Percentiles rank a stretch among this genome's conserved stretches.
phyloP scores from a whole-genome alignment of 2,329 filamentous ascomycete genomes.

The Penicillium sp. region DNA sequence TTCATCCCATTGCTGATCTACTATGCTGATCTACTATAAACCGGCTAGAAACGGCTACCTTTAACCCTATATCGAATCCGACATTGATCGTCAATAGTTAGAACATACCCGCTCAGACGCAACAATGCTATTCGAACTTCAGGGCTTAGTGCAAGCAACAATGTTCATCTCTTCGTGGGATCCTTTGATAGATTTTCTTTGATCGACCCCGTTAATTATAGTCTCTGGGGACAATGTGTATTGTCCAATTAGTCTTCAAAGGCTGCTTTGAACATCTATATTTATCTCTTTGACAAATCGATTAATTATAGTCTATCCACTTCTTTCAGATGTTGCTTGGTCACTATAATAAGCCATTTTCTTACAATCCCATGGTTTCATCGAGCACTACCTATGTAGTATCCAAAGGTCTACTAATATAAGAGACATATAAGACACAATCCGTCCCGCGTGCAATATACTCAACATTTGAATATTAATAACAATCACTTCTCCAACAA shows the following conservation, averaged over 20 bases:
- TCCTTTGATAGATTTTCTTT: not conserved
- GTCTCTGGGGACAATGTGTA: not conserved
- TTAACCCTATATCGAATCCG: not conserved
- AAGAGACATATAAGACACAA: not conserved
- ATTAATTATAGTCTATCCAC: not conserved
- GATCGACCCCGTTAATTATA: not conserved
- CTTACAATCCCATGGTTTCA: not conserved
- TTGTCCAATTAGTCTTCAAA: not conserved
- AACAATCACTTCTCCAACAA: not conserved
- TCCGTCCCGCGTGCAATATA: not conserved
- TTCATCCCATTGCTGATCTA: not conserved
- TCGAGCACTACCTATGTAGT: too few relatives aligned
- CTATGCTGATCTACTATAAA: too few relatives aligned
- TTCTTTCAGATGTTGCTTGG: not conserved
- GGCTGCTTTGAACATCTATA: not conserved
- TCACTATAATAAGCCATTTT: not conserved
- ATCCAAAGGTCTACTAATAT: not conserved
- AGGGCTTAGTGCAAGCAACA: not conserved
- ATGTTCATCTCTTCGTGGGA: not conserved
- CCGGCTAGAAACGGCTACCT: not conserved
- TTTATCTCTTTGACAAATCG: not conserved
- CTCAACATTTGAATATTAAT: not conserved
- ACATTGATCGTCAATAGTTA: not conserved
- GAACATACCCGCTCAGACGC: not conserved
- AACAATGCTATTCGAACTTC: not conserved